Evolutionary conservation across 1,284 basidiomycete genomes (phyloP), one percentile per base, ranked within the genome.

Genomic region (Apiotrichum akiyoshidainum): DNA sequence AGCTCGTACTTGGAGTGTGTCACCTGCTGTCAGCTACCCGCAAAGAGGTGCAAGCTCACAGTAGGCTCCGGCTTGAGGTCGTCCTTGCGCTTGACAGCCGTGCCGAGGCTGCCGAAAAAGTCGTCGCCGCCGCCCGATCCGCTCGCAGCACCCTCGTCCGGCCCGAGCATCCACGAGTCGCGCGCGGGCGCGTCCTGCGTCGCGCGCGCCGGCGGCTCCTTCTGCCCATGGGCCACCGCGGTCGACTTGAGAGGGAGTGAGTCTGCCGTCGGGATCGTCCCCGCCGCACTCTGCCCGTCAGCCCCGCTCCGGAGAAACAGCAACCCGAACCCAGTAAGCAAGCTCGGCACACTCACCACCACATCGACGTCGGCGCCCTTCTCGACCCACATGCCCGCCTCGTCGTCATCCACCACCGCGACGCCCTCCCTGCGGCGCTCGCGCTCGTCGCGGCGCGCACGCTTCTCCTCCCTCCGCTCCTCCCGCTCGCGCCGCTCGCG

Each of bases 161-260:
- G 83, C 34, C 82, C 78, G n/a, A 91, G 78, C 93, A 96, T 95
- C 93, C 92, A 95, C 40, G 90, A 86, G 65, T 93, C 91, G 19
- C 92, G 83, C 68, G 86, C 82, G 22, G 47, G 51, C 37, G 17
- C 21, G 26, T 57, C 51, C 41, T 61, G 49, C 10, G 56, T 58
- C 33, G 60, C 56, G 26, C 40, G 45, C 5, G 55, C 37, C 6
- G 60, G 60, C 17, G 60, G 60, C n/a, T 37, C 35, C 11, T 10
- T 22, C 41, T 52, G 48, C 14, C 51, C 53, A 35, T 41, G n/a
- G 17, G 53, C 12, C 14, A 48, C 50, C 6, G 53, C 56, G 6
- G 53, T 80, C 0, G 87, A 87, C 11, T 79, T 86, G 42, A 92
- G 69, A 50, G 84, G 82, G 59, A 93, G 81, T 62, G 86, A 87